A percentile compares a stretch with the other conserved stretches of the same genome.
Evolutionary conservation across 73 alveolate species (phyloP).

Genomic region (Symbiodinium pilosum): DNA sequence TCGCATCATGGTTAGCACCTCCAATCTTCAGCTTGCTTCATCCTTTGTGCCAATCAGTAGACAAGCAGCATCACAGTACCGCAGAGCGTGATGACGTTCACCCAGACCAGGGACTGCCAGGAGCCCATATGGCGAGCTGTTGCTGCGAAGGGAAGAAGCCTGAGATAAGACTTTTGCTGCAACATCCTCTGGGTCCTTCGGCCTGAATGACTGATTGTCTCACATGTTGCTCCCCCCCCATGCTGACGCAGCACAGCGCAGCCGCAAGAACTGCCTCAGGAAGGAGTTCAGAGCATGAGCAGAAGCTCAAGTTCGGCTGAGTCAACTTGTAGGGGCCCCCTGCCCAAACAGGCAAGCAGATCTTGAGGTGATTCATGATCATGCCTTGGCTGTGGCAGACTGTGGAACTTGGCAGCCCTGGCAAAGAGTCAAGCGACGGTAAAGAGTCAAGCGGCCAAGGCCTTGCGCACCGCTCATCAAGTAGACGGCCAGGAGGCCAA

Average conservation of each 20-base stretch:
- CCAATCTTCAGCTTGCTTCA: background rate
- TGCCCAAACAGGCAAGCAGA: conserved; percentile 52
- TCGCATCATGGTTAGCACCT: background rate
- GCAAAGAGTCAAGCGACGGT: too few species aligned
- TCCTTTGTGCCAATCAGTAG: background rate
- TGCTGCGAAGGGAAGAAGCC: conserved; percentile 69
- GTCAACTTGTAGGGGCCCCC: too few species aligned
- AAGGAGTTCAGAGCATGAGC: too few species aligned
- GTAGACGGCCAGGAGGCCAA: conserved; percentile 71
- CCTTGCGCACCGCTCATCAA: conserved; percentile 78
- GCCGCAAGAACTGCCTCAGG: conserved; percentile 16
- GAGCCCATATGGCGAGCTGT: conserved; percentile 93
- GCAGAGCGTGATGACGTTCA: conserved; percentile 59
- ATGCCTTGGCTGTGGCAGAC: background rate
- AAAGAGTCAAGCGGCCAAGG: conserved; percentile 26
- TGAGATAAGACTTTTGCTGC: background rate
- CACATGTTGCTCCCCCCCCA: too few species aligned
- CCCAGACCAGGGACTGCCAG: conserved; percentile 79
- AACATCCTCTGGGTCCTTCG: too few species aligned
- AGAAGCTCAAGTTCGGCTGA: too few species aligned
- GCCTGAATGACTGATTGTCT: too few species aligned
- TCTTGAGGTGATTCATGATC: background rate
- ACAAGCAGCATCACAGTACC: conserved; percentile 48
- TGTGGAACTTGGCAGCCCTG: too few species aligned
- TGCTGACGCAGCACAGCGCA: background rate